Evolutionary conservation across 2,329 filamentous ascomycete genomes (phyloP).

Genomic region (Lachnellula suecica): DNA sequence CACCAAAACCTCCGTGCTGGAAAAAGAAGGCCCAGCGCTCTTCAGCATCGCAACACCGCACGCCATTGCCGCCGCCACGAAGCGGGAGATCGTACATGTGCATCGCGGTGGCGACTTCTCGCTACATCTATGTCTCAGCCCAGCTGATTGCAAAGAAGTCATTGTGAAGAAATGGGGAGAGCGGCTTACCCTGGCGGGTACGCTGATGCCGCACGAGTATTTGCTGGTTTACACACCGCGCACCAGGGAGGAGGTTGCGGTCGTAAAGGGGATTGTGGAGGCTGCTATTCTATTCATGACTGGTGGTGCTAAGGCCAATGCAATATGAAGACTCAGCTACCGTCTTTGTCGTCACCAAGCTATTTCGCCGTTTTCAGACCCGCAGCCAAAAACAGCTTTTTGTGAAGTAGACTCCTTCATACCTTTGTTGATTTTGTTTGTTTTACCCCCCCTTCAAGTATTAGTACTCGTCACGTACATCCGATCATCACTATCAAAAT

Average conservation of each 20-base stretch:
- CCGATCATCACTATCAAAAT: no score
- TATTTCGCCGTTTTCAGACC: no score
- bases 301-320: no score
- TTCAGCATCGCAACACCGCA: constrained; percentile 19
- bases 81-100: constrained; percentile 3
- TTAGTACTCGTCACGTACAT: no score
- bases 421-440: no score
- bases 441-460: no score
- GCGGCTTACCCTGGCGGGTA: constrained; percentile 23
- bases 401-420: no score
- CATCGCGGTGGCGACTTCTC: constrained; percentile 24
- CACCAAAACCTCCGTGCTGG: constrained; percentile 21
- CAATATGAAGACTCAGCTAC: no score
- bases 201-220: constrained; percentile 23
- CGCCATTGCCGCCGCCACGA: background rate
- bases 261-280: constrained; percentile 22
- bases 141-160: constrained; percentile 25
- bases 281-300: constrained; percentile 27
- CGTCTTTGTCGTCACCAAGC: no score
- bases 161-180: constrained; percentile 28
- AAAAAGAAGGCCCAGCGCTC: constrained; percentile 24
- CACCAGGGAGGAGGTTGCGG: constrained; percentile 18
- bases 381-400: no score
- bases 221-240: constrained; percentile 26
- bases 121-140: constrained; percentile 23